These are phyloP conservation scores for Fusarium gaditjirri DNA, from an alignment of 2,329 filamentous ascomycete species.

Conservation along the genomic window DNA sequence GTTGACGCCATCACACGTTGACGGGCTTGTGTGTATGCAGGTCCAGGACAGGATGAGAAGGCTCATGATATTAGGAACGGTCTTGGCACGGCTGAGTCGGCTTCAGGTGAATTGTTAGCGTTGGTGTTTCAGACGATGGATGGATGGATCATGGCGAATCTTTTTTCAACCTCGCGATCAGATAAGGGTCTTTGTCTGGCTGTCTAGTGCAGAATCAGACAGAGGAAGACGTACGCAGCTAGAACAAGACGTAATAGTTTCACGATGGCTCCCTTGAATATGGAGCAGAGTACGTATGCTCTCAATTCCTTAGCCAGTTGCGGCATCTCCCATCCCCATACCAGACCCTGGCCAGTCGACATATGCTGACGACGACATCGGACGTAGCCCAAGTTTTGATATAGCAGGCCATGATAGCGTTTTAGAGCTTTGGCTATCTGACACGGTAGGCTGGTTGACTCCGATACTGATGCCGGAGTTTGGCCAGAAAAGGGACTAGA, in stretches of 20 bases:
- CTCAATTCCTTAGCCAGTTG: background rate
- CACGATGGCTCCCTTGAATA: slow-evolving; percentile 15
- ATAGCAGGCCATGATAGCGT: slow-evolving; percentile 8
- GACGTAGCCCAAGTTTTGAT: slow-evolving; percentile 5
- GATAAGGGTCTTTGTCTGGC: slow-evolving; percentile 1
- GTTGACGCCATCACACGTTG: slow-evolving; percentile 14
- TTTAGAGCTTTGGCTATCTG: slow-evolving; percentile 22
- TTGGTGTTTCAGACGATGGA: slow-evolving; percentile 22
- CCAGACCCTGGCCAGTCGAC: slow-evolving; percentile 7
- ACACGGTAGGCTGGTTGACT: slow-evolving; percentile 1
- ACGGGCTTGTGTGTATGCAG: slow-evolving; percentile 1
- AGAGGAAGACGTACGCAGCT: slow-evolving; percentile 16
- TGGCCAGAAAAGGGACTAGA: slow-evolving; percentile 17
- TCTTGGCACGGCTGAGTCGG: slow-evolving; percentile 32
- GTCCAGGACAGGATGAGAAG: background rate
- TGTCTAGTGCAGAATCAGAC: background rate
- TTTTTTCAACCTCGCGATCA: slow-evolving; percentile 2
- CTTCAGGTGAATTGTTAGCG: background rate
- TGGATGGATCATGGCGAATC: background rate
- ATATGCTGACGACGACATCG: slow-evolving; percentile 26
- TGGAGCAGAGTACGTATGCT: slow-evolving; percentile 28
- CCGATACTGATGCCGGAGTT: slow-evolving; percentile 13
- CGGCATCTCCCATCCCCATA: slow-evolving; percentile 8
- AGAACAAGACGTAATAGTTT: slow-evolving; percentile 29
- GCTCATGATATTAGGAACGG: slow-evolving; percentile 4